Evolutionary conservation across 2,329 filamentous ascomycete species (phyloP).

Genomic region (Graphilbum fragrans): DNA sequence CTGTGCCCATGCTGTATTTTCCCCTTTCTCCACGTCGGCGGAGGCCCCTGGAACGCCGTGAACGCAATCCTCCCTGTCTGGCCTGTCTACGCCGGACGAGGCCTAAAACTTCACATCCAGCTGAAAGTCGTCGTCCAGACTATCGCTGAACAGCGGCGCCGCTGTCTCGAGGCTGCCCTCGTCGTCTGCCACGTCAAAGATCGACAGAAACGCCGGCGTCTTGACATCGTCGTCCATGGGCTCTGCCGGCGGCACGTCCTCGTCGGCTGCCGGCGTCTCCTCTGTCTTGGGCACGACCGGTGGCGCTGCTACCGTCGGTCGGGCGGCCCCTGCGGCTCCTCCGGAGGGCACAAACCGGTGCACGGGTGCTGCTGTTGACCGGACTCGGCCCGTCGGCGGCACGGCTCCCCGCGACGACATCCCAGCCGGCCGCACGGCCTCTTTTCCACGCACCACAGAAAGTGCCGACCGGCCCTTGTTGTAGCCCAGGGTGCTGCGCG

Average conservation of each 20-base stretch:
- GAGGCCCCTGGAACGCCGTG: background rate
- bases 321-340: too few relatives aligned
- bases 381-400: too few relatives aligned
- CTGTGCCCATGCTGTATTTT: too few relatives aligned
- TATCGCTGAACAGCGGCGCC: constrained; percentile 21
- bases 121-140: constrained; percentile 45
- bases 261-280: too few relatives aligned
- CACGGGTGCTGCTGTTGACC: too few relatives aligned
- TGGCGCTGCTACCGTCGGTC: too few relatives aligned
- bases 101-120: constrained; percentile 28
- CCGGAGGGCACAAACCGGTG: too few relatives aligned
- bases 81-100: background rate
- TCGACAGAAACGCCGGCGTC: constrained; percentile 41
- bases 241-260: too few relatives aligned
- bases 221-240: constrained; percentile 20
- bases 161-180: constrained; percentile 27
- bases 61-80: background rate
- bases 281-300: too few relatives aligned
- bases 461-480: constrained; percentile 57
- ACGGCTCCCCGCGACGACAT: too few relatives aligned
- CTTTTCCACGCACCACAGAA: constrained; percentile 26
- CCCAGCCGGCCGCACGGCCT: constrained; percentile 17
- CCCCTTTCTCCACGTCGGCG: background rate
- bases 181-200: constrained; percentile 40
- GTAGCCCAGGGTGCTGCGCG: constrained; percentile 75